Percentiles rank a stretch among this genome's conserved stretches.
These are phyloP conservation scores for Fraxinus quadrangulata DNA, from an alignment of 257 asterid genomes.

Conservation along the genomic window DNA sequence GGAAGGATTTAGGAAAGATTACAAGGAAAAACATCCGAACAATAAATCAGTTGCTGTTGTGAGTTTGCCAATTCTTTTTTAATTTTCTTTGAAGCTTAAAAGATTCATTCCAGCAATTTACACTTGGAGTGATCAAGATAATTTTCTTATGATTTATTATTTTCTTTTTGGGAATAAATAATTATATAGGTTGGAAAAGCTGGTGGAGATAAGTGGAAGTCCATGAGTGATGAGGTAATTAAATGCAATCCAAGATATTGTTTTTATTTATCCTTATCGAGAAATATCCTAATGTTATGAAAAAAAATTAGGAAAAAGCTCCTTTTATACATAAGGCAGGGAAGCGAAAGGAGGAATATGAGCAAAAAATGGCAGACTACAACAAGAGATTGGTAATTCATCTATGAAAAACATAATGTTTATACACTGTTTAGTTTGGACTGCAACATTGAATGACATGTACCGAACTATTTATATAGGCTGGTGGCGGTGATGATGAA, in stretches of 20 bases:
- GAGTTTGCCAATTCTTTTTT: constrained; percentile 17
- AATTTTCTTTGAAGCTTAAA: background rate
- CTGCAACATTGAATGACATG: background rate
- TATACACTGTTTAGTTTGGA: background rate
- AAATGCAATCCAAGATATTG: background rate
- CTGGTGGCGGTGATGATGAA: constrained; percentile 52
- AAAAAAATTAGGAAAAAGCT: constrained; percentile 46
- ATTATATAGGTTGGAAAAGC: constrained; percentile 66
- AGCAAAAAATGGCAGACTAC: constrained; percentile 54
- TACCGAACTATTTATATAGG: constrained; percentile 20
- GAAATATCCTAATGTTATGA: background rate
- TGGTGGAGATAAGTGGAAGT: constrained; percentile 68
- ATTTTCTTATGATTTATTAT: background rate
- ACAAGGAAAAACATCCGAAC: constrained; percentile 57
- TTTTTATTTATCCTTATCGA: background rate
- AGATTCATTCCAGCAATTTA: background rate
- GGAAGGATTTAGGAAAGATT: constrained; percentile 62
- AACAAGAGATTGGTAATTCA: constrained; percentile 56
- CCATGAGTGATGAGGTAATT: constrained; percentile 52
- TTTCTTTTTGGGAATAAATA: background rate
- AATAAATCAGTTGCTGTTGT: constrained; percentile 75
- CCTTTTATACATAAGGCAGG: constrained; percentile 52
- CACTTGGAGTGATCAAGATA: background rate
- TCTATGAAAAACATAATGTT: background rate
- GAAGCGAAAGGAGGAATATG: constrained; percentile 61